phyloP scores from a whole-genome alignment of 2,329 filamentous ascomycete species.

The Claviceps sp. region DNA sequence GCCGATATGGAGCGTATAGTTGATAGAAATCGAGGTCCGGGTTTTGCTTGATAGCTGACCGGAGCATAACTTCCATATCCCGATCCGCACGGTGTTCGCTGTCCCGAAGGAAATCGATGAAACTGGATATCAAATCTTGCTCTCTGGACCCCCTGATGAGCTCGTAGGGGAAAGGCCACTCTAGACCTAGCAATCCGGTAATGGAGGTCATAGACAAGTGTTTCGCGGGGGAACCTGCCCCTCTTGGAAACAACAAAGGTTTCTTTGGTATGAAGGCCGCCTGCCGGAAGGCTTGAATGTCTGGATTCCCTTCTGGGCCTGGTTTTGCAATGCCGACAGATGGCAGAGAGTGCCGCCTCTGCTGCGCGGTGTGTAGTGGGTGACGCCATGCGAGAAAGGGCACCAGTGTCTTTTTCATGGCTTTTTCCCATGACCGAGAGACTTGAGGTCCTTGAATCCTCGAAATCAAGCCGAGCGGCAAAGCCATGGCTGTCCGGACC shows the following conservation, averaged over 20 bases:
- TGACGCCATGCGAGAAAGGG: slow-evolving; percentile 1
- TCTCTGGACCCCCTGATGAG: slow-evolving; percentile 16
- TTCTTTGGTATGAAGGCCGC: slow-evolving; percentile 36
- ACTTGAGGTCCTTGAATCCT: too few relatives aligned
- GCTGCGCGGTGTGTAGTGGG: not conserved
- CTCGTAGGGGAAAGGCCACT: slow-evolving; percentile 26
- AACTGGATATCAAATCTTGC: slow-evolving; percentile 10
- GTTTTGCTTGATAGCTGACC: slow-evolving; percentile 13
- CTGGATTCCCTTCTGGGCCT: slow-evolving; percentile 9
- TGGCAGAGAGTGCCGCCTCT: not conserved
- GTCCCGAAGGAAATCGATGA: slow-evolving; percentile 16
- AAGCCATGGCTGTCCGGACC: too few relatives aligned
- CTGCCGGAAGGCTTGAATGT: slow-evolving; percentile 35
- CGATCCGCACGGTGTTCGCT: slow-evolving; percentile 16
- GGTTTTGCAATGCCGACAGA: slow-evolving; percentile 5
- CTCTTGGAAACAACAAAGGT: slow-evolving; percentile 37
- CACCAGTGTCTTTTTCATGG: slow-evolving; percentile 2
- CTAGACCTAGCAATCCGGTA: slow-evolving; percentile 14
- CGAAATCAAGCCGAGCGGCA: too few relatives aligned
- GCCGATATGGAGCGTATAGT: slow-evolving; percentile 46
- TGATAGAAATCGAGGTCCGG: slow-evolving; percentile 33
- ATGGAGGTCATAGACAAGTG: slow-evolving; percentile 15
- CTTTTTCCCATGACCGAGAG: not conserved
- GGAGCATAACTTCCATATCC: slow-evolving; percentile 18
- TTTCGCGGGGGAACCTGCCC: slow-evolving; percentile 20